A percentile compares a stretch with the other conserved stretches of the same genome.
phyloP scores from a whole-genome alignment of 495 filamentous ascomycete genomes.

The Hyaloscypha variabilis region DNA sequence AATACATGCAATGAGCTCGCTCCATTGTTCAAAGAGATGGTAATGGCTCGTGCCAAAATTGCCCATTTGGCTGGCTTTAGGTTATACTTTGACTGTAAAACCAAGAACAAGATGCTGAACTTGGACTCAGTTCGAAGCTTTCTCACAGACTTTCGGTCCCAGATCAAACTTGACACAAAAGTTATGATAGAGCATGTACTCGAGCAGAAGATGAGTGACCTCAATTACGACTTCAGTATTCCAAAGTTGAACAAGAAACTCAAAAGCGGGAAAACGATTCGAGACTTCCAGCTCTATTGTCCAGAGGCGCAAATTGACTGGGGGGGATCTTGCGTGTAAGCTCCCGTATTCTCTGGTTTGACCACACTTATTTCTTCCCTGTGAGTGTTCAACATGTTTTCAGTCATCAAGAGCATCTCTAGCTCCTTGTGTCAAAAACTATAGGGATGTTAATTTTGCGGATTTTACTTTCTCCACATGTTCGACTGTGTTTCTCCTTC shows the following conservation, averaged over 20 bases:
- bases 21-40: neutral
- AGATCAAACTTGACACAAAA: neutral
- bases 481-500: too few relatives aligned
- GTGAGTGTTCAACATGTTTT: neutral
- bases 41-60: neutral
- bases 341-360: neutral
- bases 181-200: neutral
- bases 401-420: too few relatives aligned
- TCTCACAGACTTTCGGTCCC: neutral
- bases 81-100: neutral
- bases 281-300: neutral
- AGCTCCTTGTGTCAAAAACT: too few relatives aligned
- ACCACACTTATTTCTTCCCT: neutral
- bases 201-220: neutral
- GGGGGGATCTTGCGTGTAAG: neutral
- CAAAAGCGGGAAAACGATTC: neutral
- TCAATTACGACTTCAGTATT: neutral
- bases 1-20: neutral
- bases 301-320: neutral
- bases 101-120: neutral
- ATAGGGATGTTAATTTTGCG: too few relatives aligned
- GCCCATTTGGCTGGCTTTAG: neutral
- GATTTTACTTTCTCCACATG: too few relatives aligned
- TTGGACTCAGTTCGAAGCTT: neutral
- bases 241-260: neutral